A percentile compares a stretch with the other conserved stretches of the same genome.
phyloP scores from a whole-genome alignment of 352 stramenopile genomes.

The Phytopythium litorale region DNA sequence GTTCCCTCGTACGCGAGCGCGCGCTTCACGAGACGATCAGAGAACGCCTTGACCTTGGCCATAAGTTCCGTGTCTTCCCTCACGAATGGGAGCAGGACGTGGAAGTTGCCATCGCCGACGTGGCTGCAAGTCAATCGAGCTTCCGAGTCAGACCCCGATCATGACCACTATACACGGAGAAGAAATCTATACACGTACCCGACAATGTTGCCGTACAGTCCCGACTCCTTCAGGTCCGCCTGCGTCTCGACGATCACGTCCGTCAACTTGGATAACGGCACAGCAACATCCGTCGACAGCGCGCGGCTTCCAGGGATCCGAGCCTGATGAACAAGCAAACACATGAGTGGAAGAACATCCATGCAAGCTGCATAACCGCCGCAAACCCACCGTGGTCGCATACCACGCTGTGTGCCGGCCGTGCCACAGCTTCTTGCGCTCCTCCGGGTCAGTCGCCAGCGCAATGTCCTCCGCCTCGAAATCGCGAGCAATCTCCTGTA shows the following conservation, averaged over 20 bases:
- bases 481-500: slow-evolving; percentile 84
- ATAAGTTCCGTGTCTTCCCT: slow-evolving; percentile 83
- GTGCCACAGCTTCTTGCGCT: slow-evolving; percentile 82
- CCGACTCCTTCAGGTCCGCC: slow-evolving; percentile 82
- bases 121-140: slow-evolving; percentile 29
- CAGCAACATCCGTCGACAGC: slow-evolving; percentile 95
- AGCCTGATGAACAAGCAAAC: slow-evolving; percentile 21
- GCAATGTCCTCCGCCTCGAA: slow-evolving; percentile 83
- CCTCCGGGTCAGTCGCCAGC: slow-evolving; percentile 58
- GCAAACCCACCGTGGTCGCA: slow-evolving; percentile 60
- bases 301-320: slow-evolving; percentile 78
- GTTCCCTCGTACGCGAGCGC: slow-evolving; percentile 91
- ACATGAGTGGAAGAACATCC: background rate
- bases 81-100: slow-evolving; percentile 94
- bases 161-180: background rate
- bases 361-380: background rate
- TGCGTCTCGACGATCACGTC: slow-evolving; percentile 93
- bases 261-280: slow-evolving; percentile 92
- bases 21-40: slow-evolving; percentile 70
- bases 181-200: slow-evolving; percentile 21
- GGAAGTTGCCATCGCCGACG: slow-evolving; percentile 97
- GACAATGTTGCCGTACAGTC: slow-evolving; percentile 92
- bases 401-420: slow-evolving; percentile 87
- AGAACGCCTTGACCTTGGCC: slow-evolving; percentile 86
- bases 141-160: slow-evolving; percentile 5